phyloP scores from a whole-genome alignment of 2,329 filamentous ascomycete genomes.

The Zelopaecilomyces penicillatus region DNA sequence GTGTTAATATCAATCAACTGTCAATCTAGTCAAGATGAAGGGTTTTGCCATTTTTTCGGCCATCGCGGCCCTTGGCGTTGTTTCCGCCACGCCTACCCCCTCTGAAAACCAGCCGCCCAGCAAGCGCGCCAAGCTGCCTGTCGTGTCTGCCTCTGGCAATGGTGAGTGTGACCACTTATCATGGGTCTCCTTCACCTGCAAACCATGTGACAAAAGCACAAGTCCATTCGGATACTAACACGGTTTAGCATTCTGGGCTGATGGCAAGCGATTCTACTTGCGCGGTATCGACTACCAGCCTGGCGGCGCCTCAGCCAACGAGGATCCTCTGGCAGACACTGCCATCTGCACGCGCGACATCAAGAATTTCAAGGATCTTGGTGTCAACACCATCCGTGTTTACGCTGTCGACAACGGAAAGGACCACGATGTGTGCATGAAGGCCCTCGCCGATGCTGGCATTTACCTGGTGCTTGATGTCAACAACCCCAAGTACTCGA shows the following conservation, averaged over 20 bases:
- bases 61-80: conserved; percentile 37
- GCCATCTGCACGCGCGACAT: conserved; percentile 71
- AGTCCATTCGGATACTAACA: not conserved
- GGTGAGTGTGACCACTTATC: conserved; percentile 30
- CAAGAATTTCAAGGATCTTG: conserved; percentile 70
- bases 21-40: conserved; percentile 36
- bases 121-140: conserved; percentile 42
- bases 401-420: conserved; percentile 85
- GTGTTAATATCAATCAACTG: not conserved
- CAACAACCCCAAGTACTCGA: conserved; percentile 81
- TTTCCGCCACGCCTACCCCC: conserved; percentile 40
- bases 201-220: not conserved
- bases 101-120: conserved; percentile 38
- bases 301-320: conserved; percentile 45
- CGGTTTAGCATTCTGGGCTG: conserved; percentile 45
- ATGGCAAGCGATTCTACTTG: conserved; percentile 47
- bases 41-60: conserved; percentile 37
- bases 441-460: conserved; percentile 66
- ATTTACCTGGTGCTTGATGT: conserved; percentile 91
- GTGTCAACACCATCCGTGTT: conserved; percentile 84
- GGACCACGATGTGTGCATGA: conserved; percentile 81
- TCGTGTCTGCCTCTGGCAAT: conserved; percentile 48
- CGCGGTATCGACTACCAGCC: conserved; percentile 56
- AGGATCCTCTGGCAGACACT: conserved; percentile 70
- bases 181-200: not conserved